Base-by-base conservation (phyloP, 2,329 filamentous ascomycete genomes). In the Ramichloridium luteum region DNA sequence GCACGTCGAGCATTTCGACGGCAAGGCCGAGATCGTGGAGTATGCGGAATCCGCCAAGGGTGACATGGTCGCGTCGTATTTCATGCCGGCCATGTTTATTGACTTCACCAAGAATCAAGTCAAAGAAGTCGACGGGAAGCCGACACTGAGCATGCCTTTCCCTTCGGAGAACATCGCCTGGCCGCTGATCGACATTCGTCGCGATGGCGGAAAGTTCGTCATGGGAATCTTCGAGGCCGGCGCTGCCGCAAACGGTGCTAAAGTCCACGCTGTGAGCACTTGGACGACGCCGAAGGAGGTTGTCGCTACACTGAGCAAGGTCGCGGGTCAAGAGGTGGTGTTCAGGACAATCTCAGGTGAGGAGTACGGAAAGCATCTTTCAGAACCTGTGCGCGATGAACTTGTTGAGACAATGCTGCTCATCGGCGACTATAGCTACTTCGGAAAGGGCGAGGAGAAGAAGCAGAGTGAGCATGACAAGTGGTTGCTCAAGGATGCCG, bases 1-100 rank as follows among this genome's bases (percentile, higher is more conserved):
- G 25, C 45, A 48, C 10, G 46, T 59, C 4, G 43, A 51, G 22
- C 57, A 58, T 39, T 60, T 59, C 31, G 57, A 61, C 28, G 38
- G 38, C 16, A 60, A 61, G 36, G 54, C 53, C 2, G 39, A 45
- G 9, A 46, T 60, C 0, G 51, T 54, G 16, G 43, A 54, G 27
- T 56, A 55, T 31, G 45, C 51, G 22, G 48, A 49, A 31, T 42
- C 34, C 11, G 44, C 43, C 27, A 49, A 49, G 22, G 38, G 25
- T 8, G 41, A 40, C n/a, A 46, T 50, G 36, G 34, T 50, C 6
- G 38, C 27, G 3, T 44, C 34, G 4, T 46, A 47, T 16, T 50
- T 45, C 32, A 38, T 47, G 34, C 46, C 50, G 5, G 41, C 43
- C 5, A 45, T 42, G 41, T 45, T 46, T 37, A 34, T 46, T 26